A percentile compares a stretch with the other conserved stretches of the same genome.
These are phyloP conservation scores for Chaetothyriales sp. DNA, from an alignment of 2,329 filamentous ascomycete species.

Conservation along the genomic window DNA sequence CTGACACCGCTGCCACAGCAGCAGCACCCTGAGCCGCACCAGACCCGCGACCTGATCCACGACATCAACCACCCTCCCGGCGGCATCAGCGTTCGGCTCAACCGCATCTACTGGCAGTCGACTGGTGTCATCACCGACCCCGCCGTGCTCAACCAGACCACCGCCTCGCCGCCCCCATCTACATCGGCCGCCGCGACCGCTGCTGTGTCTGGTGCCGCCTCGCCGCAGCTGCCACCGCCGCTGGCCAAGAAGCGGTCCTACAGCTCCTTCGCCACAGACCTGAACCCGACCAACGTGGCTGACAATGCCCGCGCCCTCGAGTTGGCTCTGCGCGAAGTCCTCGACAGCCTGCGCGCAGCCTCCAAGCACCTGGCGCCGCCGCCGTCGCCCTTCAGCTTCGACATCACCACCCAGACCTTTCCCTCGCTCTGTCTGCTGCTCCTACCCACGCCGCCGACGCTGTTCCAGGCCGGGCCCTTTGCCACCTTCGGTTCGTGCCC, in stretches of 20 bases:
- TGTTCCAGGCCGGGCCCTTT: conserved; percentile 62
- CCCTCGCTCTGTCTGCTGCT: conserved; percentile 70
- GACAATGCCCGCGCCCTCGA: conserved; percentile 76
- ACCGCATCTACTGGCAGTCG: conserved; percentile 55
- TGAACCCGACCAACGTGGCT: conserved; percentile 4
- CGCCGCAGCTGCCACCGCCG: conserved; percentile 21
- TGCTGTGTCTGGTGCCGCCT: conserved; percentile 10
- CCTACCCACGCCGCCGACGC: conserved; percentile 62
- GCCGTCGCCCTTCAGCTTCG: conserved; percentile 53
- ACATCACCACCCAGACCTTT: conserved; percentile 72
- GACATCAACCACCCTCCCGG: conserved; percentile 10
- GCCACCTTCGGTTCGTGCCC: conserved; percentile 69
- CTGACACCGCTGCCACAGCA: conserved; percentile 20
- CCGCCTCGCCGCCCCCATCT: conserved; percentile 23
- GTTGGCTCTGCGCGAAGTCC: conserved; percentile 65
- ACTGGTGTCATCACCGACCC: conserved; percentile 68
- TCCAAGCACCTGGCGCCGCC: conserved; percentile 31
- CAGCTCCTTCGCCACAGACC: conserved; percentile 14
- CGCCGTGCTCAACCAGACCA: conserved; percentile 31
- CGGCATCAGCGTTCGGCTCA: conserved; percentile 31
- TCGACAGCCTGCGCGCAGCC: conserved; percentile 68
- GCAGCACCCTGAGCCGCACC: conserved; percentile 3
- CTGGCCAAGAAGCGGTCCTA: conserved; percentile 16
- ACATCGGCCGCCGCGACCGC: conserved; percentile 21
- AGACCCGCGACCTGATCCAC: conserved; percentile 1